Percentiles rank a stretch among this genome's conserved stretches.
Conservation (phyloP, 768 basidiomycete genomes). For the Termitomyces sp. region DNA sequence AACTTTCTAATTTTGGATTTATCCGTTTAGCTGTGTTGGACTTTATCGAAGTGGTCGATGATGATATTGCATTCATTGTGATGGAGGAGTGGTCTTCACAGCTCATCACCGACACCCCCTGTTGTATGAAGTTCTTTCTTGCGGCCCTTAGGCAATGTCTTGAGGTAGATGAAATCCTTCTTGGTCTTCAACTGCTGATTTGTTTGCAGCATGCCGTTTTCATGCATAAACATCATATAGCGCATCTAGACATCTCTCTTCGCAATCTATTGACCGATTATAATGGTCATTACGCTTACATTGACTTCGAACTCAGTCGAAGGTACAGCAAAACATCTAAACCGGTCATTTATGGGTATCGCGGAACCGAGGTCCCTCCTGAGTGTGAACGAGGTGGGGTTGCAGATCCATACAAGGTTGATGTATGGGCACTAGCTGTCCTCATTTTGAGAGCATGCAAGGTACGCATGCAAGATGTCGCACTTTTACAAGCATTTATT, state of each 20-base stretch:
- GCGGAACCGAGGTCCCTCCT: slow-evolving; percentile 68
- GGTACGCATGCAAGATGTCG: slow-evolving; percentile 30
- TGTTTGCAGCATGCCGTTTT: slow-evolving; percentile 56
- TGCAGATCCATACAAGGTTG: slow-evolving; percentile 64
- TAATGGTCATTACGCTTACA: slow-evolving; percentile 62
- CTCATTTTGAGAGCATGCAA: slow-evolving; percentile 64
- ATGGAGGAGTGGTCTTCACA: slow-evolving; percentile 82
- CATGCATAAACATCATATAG: slow-evolving; percentile 64
- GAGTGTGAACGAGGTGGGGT: slow-evolving; percentile 54
- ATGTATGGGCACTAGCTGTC: slow-evolving; percentile 70
- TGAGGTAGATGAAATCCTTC: slow-evolving; percentile 40
- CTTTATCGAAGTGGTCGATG: slow-evolving; percentile 49
- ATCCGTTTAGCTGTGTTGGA: slow-evolving; percentile 54
- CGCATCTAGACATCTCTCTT: slow-evolving; percentile 71
- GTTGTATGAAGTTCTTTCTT: slow-evolving; percentile 51
- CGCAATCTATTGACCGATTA: slow-evolving; percentile 68
- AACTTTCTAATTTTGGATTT: slow-evolving; percentile 6
- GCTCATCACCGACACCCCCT: slow-evolving; percentile 48
- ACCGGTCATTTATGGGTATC: slow-evolving; percentile 39
- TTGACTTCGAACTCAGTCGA: slow-evolving; percentile 70
- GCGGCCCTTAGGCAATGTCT: slow-evolving; percentile 62
- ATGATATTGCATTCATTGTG: slow-evolving; percentile 62
- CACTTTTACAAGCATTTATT: slow-evolving; percentile 7
- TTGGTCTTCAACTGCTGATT: background rate
- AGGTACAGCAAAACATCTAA: slow-evolving; percentile 38